Evolutionary conservation across 2,329 filamentous ascomycete species (phyloP).

Genomic region (Ophiocordyceps camponoti-rufipedis): DNA sequence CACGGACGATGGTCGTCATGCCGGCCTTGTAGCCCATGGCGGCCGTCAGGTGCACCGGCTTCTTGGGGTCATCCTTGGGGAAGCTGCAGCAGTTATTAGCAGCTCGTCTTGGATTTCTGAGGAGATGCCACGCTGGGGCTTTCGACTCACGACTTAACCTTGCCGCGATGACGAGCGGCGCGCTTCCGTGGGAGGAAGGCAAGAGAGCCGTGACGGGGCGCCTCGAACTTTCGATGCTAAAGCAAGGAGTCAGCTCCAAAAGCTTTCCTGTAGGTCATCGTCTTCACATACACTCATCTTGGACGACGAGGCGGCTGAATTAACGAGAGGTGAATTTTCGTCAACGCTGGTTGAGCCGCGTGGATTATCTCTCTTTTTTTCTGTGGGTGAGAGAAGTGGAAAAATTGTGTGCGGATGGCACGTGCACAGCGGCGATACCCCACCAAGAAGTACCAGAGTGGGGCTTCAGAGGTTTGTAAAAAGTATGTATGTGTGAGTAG

Average conservation of each 20-base stretch:
- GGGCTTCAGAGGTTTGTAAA: no score
- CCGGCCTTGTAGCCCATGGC: constrained; percentile 99
- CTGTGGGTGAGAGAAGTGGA: constrained; percentile 11
- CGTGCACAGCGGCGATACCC: neutral
- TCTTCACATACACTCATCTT: constrained; percentile 21
- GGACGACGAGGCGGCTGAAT: constrained; percentile 13
- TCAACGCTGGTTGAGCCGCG: constrained; percentile 14
- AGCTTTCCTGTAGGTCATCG: neutral
- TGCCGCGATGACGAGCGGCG: constrained; percentile 82
- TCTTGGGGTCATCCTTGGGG: constrained; percentile 99
- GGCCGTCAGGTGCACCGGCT: constrained; percentile 96
- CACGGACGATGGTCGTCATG: constrained; percentile 99
- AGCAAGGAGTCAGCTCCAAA: constrained; percentile 2
- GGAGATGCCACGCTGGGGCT: neutral
- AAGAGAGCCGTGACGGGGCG: constrained; percentile 88
- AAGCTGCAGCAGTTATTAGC: constrained; percentile 40
- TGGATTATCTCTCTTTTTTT: neutral
- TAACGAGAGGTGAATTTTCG: constrained; percentile 18
- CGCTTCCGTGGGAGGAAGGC: constrained; percentile 82
- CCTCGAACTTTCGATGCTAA: constrained; percentile 48
- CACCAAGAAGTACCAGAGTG: neutral
- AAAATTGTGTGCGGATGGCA: neutral
- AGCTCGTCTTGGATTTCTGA: no score
- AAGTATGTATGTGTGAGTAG: no score
- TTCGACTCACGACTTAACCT: constrained; percentile 83